A percentile compares a stretch with the other conserved stretches of the same genome.
Evolutionary conservation across 2,329 filamentous ascomycete species (phyloP).

Genomic region (Westerdykella sp.): DNA sequence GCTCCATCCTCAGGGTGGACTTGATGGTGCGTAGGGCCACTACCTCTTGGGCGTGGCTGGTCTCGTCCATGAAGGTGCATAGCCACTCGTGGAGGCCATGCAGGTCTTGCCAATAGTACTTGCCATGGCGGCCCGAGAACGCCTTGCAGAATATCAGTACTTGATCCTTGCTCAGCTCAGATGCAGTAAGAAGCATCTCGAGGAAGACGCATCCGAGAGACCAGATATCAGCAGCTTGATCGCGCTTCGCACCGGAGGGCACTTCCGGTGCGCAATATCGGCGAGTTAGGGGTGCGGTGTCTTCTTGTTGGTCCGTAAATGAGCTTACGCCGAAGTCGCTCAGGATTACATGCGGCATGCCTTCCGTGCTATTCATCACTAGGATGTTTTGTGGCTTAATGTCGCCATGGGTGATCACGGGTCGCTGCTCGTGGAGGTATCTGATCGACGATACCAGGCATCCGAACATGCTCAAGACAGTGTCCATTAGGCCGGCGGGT

Average conservation of each 20-base stretch:
- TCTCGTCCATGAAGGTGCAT: constrained; percentile 15
- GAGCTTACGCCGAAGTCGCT: constrained; percentile 36
- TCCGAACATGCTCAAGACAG: constrained; percentile 31
- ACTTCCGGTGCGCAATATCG: constrained; percentile 35
- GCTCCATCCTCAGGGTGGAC: constrained; percentile 26
- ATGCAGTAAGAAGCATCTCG: constrained; percentile 65
- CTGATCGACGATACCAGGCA: constrained; percentile 32
- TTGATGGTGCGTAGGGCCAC: constrained; percentile 25
- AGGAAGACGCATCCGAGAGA: constrained; percentile 92
- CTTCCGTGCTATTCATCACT: constrained; percentile 24
- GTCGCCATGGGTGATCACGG: constrained; percentile 33
- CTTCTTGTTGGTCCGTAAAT: constrained; percentile 8
- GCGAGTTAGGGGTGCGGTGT: constrained; percentile 18
- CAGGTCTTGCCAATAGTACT: constrained; percentile 34
- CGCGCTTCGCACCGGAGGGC: constrained; percentile 20
- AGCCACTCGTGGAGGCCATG: constrained; percentile 24
- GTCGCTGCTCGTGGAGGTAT: constrained; percentile 34
- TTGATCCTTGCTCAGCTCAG: constrained; percentile 16
- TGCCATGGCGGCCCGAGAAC: constrained; percentile 26
- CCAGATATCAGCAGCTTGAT: constrained; percentile 67
- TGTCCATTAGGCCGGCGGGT: constrained; percentile 18
- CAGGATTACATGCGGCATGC: constrained; percentile 31
- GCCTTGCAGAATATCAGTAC: constrained; percentile 24
- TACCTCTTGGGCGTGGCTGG: constrained; percentile 14
- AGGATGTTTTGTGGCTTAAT: constrained; percentile 37